These are phyloP conservation scores for Phaffia tasmanica DNA, from an alignment of 768 basidiomycete genomes.

Conservation along the genomic window DNA sequence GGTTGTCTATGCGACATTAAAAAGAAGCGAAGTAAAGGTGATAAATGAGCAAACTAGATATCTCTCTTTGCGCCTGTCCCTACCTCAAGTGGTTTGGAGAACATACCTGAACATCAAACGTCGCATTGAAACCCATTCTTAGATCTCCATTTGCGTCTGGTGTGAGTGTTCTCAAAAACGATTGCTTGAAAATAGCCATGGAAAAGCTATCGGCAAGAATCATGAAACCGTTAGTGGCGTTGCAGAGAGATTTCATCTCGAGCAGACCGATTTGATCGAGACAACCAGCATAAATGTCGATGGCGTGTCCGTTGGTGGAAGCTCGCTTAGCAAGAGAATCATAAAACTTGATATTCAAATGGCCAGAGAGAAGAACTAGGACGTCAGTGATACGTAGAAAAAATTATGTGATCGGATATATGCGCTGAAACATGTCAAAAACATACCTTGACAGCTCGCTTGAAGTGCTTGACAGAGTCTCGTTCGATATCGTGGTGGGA, in stretches of 20 bases:
- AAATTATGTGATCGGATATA: background rate
- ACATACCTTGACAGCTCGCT: slow-evolving; percentile 82
- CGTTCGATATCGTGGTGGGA: slow-evolving; percentile 98
- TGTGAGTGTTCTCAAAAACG: slow-evolving; percentile 80
- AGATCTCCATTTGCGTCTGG: slow-evolving; percentile 87
- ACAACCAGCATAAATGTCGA: slow-evolving; percentile 94
- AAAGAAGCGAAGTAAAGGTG: background rate
- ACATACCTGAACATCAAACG: slow-evolving; percentile 86
- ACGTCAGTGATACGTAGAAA: background rate
- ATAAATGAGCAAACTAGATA: too few relatives aligned
- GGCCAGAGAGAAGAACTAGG: slow-evolving; percentile 9
- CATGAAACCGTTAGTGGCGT: slow-evolving; percentile 92
- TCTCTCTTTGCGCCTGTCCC: too few relatives aligned
- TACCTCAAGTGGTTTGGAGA: too few relatives aligned
- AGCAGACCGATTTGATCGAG: slow-evolving; percentile 93
- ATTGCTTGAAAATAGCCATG: slow-evolving; percentile 97
- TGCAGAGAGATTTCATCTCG: slow-evolving; percentile 93
- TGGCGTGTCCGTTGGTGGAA: slow-evolving; percentile 84
- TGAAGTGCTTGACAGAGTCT: slow-evolving; percentile 93
- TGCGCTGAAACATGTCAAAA: background rate
- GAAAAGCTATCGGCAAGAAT: slow-evolving; percentile 93
- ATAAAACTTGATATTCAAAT: slow-evolving; percentile 59
- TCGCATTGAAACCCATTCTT: slow-evolving; percentile 97
- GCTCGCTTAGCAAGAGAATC: slow-evolving; percentile 85
- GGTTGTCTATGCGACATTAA: slow-evolving; percentile 55